A percentile compares a stretch with the other conserved stretches of the same genome.
These are phyloP conservation scores for Alternaria viburni DNA, from an alignment of 2,329 filamentous ascomycete species.

Conservation along the genomic window DNA sequence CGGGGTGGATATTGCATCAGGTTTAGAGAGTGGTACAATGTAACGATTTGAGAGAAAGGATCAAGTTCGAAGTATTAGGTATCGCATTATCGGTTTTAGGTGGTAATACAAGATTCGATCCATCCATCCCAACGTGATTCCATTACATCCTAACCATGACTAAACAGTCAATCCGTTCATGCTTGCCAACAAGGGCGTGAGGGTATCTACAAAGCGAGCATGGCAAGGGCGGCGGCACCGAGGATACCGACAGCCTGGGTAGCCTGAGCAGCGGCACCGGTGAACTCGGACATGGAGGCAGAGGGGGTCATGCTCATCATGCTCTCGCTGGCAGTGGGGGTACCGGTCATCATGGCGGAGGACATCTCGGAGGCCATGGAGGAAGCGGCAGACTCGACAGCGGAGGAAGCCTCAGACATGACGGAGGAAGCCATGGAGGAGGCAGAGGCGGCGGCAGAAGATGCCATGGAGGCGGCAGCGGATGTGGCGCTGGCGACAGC, in stretches of 20 bases:
- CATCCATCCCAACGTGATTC: background rate
- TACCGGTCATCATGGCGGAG: conserved; percentile 8
- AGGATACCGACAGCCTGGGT: conserved; percentile 44
- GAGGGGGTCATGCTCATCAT: conserved; percentile 7
- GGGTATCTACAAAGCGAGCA: conserved; percentile 44
- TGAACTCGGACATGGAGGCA: conserved; percentile 32
- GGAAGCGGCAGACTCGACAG: conserved; percentile 13
- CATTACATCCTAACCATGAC: conserved; percentile 1
- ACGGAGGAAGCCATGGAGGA: conserved; percentile 12
- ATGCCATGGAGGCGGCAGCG: conserved; percentile 8
- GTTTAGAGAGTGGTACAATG: background rate
- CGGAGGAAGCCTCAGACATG: conserved; percentile 14
- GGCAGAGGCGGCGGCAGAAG: conserved; percentile 13
- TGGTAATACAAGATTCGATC: background rate
- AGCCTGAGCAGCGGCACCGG: conserved; percentile 42
- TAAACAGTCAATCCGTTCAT: background rate
- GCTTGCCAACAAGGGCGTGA: background rate
- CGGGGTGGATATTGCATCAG: background rate
- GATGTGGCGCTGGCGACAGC: conserved; percentile 8
- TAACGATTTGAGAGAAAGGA: fast-evolving
- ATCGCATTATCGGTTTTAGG: background rate
- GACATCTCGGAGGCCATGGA: conserved; percentile 18
- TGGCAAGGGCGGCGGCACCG: conserved; percentile 44
- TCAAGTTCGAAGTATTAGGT: background rate
- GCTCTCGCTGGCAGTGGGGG: conserved; percentile 8